Conservation (phyloP, 2,329 filamentous ascomycete genomes). For the Trichophyton rubrum region DNA sequence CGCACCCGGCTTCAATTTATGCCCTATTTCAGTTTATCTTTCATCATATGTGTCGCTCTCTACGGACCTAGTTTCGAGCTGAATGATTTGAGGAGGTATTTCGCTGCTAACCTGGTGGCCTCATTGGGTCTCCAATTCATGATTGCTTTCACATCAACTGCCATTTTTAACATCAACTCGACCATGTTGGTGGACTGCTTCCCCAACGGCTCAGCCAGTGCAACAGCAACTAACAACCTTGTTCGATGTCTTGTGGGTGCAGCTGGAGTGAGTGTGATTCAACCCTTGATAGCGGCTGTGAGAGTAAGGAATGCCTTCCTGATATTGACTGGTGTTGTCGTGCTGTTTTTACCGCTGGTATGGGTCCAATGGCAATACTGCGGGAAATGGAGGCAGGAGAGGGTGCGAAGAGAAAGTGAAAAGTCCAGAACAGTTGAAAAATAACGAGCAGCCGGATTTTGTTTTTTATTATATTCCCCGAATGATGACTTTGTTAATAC, state of each 20-base stretch:
- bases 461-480: background rate
- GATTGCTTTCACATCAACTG: slow-evolving; percentile 40
- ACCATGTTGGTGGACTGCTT: slow-evolving; percentile 45
- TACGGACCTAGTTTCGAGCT: slow-evolving; percentile 30
- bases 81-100: slow-evolving; percentile 16
- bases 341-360: background rate
- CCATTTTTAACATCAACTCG: slow-evolving; percentile 38
- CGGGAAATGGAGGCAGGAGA: background rate
- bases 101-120: slow-evolving; percentile 38
- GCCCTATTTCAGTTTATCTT: background rate
- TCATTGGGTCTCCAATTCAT: slow-evolving; percentile 41
- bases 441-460: background rate
- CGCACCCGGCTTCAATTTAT: slow-evolving; percentile 17
- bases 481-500: background rate
- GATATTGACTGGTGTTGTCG: background rate
- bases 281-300: slow-evolving; percentile 23
- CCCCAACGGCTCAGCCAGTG: slow-evolving; percentile 38
- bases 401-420: background rate
- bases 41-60: slow-evolving; percentile 21
- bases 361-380: background rate
- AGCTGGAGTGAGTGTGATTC: slow-evolving; percentile 35
- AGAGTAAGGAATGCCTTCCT: background rate
- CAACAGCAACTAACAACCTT: slow-evolving; percentile 43
- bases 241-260: slow-evolving; percentile 42
- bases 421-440: background rate